These are phyloP conservation scores for Endoconidiophora polonica DNA, from an alignment of 2,329 filamentous ascomycete species.

Conservation along the genomic window DNA sequence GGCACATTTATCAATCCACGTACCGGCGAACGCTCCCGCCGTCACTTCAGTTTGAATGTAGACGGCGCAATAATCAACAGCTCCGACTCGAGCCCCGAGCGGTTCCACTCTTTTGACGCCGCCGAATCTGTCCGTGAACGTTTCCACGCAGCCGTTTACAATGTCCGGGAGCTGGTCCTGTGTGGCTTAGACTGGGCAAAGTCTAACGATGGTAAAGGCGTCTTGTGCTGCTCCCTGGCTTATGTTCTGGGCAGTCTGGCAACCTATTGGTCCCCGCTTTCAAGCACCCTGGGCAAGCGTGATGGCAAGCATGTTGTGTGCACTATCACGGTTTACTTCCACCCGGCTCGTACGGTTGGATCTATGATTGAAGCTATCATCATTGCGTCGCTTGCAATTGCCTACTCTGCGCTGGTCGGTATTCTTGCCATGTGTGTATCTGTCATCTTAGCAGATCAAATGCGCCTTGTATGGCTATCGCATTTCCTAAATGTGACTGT, in stretches of 20 bases:
- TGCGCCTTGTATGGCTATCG: constrained; percentile 51
- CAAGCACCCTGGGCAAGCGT: constrained; percentile 58
- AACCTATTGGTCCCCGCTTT: constrained; percentile 62
- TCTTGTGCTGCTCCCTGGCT: constrained; percentile 81
- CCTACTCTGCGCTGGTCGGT: constrained; percentile 53
- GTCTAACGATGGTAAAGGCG: constrained; percentile 59
- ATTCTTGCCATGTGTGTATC: constrained; percentile 80
- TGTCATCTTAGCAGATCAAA: constrained; percentile 53
- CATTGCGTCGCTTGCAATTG: constrained; percentile 59
- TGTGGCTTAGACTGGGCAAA: constrained; percentile 41
- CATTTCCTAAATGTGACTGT: constrained; percentile 65
- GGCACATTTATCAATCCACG: constrained; percentile 74
- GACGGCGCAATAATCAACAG: constrained; percentile 18
- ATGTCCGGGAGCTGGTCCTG: constrained; percentile 23
- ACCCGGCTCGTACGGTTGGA: constrained; percentile 69
- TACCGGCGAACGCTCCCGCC: constrained; percentile 71
- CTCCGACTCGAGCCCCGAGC: constrained; percentile 18
- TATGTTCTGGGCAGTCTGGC: constrained; percentile 76
- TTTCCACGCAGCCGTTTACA: constrained; percentile 21
- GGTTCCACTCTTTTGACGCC: constrained; percentile 21
- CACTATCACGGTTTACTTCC: constrained; percentile 88
- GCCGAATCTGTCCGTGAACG: constrained; percentile 23
- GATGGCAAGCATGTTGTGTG: constrained; percentile 91
- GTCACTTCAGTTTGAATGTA: constrained; percentile 53
- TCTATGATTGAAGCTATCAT: constrained; percentile 79